Conservation (phyloP, 495 filamentous ascomycete genomes). For the Tuber aestivum region DNA sequence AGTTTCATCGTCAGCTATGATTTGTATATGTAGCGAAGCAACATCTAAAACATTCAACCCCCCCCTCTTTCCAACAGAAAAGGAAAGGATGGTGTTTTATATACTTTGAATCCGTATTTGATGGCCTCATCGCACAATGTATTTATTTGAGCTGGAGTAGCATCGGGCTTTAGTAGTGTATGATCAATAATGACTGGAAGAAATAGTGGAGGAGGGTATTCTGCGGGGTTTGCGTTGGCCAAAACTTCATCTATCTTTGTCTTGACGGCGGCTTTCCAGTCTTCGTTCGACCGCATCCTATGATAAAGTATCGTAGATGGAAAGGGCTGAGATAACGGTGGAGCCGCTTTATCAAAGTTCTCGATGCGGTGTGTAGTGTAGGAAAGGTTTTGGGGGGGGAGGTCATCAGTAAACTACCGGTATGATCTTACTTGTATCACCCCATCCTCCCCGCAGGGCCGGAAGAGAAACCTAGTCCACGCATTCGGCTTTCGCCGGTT, state of each 20-base stretch:
- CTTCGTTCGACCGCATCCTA: constrained; percentile 22
- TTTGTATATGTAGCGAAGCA: background rate
- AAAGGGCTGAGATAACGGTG: background rate
- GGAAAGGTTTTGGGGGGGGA: background rate
- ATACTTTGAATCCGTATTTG: constrained; percentile 54
- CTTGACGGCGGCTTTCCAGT: constrained; percentile 34
- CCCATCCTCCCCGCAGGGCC: background rate
- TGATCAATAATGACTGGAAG: constrained; percentile 54
- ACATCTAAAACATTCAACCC: background rate
- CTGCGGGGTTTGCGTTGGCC: constrained; percentile 21
- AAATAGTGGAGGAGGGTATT: constrained; percentile 37
- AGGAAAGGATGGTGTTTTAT: constrained; percentile 24
- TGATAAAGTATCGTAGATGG: background rate
- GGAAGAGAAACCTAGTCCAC: background rate
- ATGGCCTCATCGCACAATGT: constrained; percentile 59
- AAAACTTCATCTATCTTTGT: constrained; percentile 33
- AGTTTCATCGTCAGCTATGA: background rate
- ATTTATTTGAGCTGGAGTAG: constrained; percentile 54
- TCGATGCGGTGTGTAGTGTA: background rate
- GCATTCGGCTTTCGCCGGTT: background rate
- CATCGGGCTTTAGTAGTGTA: constrained; percentile 56
- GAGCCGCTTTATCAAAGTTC: background rate
- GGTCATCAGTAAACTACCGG: background rate
- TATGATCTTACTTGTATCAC: background rate
- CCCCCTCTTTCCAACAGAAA: constrained; percentile 12